Base-by-base conservation (phyloP, 1,284 basidiomycete species). In the Wallemia hederae region DNA sequence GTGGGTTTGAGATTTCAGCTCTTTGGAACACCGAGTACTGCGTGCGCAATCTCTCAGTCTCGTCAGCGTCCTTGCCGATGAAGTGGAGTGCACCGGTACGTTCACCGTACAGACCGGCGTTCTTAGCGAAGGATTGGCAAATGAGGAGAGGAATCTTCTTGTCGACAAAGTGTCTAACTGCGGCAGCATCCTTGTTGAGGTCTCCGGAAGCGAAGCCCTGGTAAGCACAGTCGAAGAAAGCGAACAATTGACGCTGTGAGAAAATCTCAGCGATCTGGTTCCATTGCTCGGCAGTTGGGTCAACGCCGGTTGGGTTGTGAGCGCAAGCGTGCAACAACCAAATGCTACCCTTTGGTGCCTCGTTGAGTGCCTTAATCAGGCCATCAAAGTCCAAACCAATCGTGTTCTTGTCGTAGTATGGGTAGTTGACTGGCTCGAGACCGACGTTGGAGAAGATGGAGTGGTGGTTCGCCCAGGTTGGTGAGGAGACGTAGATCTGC, bases 221-320 rank as follows among this genome's bases (percentile, higher is more conserved):
- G 73, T 96, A 97, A 3, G 90, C 90, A 68, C 82, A 85, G 73
- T 97, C 91, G 70, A 96, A 90, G 74, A 94, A 91, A 57, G 83
- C 84, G 70, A 81, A 91, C 70, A 91, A 89, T 22, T 78, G 75
- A 72, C 83, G 85, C 60, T 76, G 72, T 56, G 81, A 69, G 70
- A 96, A 81, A 60, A 83, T 74, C 56, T 83, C 77, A 59, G 82
- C 83, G 66, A 97, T 79, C 64, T 77, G 71, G 65, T 79, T 75
- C 92, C 92, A 98, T 69, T 98, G 85, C 64, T 85, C 83, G 59
- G 74, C 72, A 26, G 86, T 91, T 28, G 91, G 86, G 72, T 98
- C 92, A 7, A 94, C 87, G 1, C 92, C 90, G 0, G 91, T 96
- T 2, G 92, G 92, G 68, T 92, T 91, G 70, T 92, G 91, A 49